Evolutionary conservation across 345 rosid species (phyloP), one percentile per base, ranked within the genome.

Genomic region (Erodium maritimum): DNA sequence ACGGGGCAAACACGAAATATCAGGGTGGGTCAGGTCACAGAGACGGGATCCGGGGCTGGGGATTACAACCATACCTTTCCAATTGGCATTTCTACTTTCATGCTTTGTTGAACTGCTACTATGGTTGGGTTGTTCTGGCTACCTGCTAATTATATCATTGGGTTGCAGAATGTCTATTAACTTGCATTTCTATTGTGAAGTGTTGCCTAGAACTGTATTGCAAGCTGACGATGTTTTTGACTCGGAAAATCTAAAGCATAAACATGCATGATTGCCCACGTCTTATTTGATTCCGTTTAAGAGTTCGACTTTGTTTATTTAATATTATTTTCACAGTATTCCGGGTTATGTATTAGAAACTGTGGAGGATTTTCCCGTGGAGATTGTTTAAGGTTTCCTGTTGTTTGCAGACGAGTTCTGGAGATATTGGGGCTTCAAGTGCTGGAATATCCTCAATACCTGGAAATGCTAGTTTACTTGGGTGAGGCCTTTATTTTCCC

Each of bases 381-480:
- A 9, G 25, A 46, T 46, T 59, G 61, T 14, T 63, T 8, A 53
- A 54, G 56, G 23, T 29, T 57, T 20, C 45, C 34, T 45, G 29
- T 55, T 46, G 21, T 53, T 1, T 62, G 56, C 57, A 67, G 99
- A 62, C 79, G 61, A 75, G 68, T 73, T 55, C 73, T 23, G 99
- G 83, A 53, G 99, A 89, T 61, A 48, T 21, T 53, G 81, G 73
- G 20, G 69, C 76, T 71, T 72, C 67, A 60, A 70, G 70, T 23
- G 59, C 65, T 17, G 95, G 97, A 71, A 75, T 78, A 65, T 79
- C 97, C 20, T 85, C 87, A 24, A 74, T 83, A 33, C 96, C 86
- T 57, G 99, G 90, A 77, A 82, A 87, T 76, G 82, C 88, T 59
- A 69, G 99, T 79, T 67, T 93, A 71, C 88, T 93, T 50, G 97